Base-by-base conservation (phyloP, 805 yeast genomes). In the Soucietia sequanensis region DNA sequence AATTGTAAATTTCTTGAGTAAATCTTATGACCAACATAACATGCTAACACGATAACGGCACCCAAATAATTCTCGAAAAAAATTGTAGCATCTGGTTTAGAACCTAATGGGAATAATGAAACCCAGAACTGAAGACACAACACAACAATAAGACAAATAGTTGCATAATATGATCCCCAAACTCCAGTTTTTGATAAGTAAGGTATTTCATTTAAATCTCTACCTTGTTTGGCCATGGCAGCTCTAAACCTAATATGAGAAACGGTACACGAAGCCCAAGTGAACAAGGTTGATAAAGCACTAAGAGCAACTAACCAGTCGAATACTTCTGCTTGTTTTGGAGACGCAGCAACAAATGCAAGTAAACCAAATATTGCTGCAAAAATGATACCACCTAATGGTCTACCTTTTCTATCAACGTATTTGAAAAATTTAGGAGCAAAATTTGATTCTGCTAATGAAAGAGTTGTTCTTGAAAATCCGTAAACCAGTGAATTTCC, bases 41-140 rank as follows among this genome's bases (percentile, higher is more conserved):
- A 72, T n/a, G 52, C 70, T 14, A 64, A 23, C 27, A 72, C 61
- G 25, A 74, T 69, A 22, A 61, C 58, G 3, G 63, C 66, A 31
- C 81, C 81, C 34, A 80, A 58, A 55, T 79, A 80, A 38, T 68
- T 63, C 58, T 70, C 60, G 68, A 80, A 80, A 60, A 80, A 80
- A 22, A 48, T 54, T n/a, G 46, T 41, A 36, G 69, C 69, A 41
- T 60, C 46, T 15, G 60, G 62, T 18, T 38, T 29, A n/a, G 35
- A 9, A 2, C 58, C 57, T 12, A 58, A 38, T 14, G 68, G 68
- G 40, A 38, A 62, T 31, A 62, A 50, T 1, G 65, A 48, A 16
- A 53, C 43, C 68, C 68, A 62, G 42, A 62, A 61, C 43, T 61
- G 65, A 31, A 62, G 51, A 7, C 48, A 43, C 23, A 62, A 41